Evolutionary conservation across 2,329 filamentous ascomycete genomes (phyloP), one percentile per base, ranked within the genome.

Genomic region (Cordyceps cateniannulata): DNA sequence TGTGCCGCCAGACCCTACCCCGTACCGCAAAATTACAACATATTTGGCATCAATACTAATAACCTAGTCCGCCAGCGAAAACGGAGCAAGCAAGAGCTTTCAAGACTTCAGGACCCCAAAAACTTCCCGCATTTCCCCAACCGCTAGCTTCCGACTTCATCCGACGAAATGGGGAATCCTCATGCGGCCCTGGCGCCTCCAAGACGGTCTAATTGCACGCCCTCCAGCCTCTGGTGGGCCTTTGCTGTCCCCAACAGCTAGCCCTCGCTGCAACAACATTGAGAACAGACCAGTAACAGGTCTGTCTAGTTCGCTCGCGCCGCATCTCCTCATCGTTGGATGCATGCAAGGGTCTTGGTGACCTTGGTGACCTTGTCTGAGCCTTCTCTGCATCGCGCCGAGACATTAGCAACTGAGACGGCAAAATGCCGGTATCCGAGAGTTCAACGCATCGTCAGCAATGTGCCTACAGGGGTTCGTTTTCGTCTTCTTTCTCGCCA

Each of bases 131-230:
- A 52, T 57, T 57, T 58, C 60, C 35, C 53, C 53, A 57, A 61
- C 47, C 35, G 45, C 29, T 61, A 57, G 60, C 60, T 38, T 25
- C 60, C 60, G 60, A 61, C 53, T 57, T 61, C 25, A 20, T 58
- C 60, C 60, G 60, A 61, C 45, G 45, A 58, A 56, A 57, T 61
- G 53, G 60, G 29, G 60, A 61, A 44, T 29, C 22, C 60, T 44
- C 40, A 56, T 56, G 60, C 53, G 45, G 27, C 60, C 53, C 60
- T 49, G 45, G 42, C 52, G 35, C 47, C 53, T 52, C 47, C 45
- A 57, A 57, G 6, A 20, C 18, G 52, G n/a, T 25, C 48, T 61
- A 57, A 53, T 52, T 29, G 45, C 47, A 56, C 53, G 9, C 60
- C 50, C 47, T 45, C 18, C 9, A 22, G 16, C 51, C 44, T 52